Evolutionary conservation across 2,329 filamentous ascomycete species (phyloP).

Genomic region (Rutstroemia sp.): DNA sequence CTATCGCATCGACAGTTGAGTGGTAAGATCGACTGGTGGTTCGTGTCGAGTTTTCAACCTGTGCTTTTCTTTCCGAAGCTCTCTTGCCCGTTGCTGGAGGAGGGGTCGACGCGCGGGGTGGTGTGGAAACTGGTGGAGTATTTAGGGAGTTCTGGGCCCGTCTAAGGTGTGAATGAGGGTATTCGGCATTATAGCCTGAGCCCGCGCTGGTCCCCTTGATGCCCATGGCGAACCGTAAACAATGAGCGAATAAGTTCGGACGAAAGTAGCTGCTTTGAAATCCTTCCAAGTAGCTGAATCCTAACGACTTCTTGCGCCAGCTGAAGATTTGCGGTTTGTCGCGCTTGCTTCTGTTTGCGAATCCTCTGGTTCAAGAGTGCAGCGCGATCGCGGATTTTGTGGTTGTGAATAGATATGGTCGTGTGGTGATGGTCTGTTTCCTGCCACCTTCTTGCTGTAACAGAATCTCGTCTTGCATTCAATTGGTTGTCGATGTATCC

Average conservation of each 20-base stretch:
- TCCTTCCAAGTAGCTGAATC: not conserved
- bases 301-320: not conserved
- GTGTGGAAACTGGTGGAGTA: slow-evolving; percentile 24
- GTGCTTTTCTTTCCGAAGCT: slow-evolving; percentile 24
- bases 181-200: slow-evolving; percentile 14
- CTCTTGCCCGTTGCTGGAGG: slow-evolving; percentile 25
- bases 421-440: slow-evolving; percentile 6
- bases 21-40: slow-evolving; percentile 15
- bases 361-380: not conserved
- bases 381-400: slow-evolving; percentile 6
- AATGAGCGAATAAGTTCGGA: slow-evolving; percentile 1
- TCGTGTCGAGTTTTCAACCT: slow-evolving; percentile 16
- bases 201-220: slow-evolving; percentile 23
- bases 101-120: slow-evolving; percentile 28
- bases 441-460: slow-evolving; percentile 3
- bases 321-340: not conserved
- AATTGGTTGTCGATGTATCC: slow-evolving; percentile 1
- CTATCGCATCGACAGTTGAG: slow-evolving; percentile 28
- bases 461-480: slow-evolving; percentile 1
- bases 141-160: slow-evolving; percentile 22
- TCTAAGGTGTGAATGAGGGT: slow-evolving; percentile 18
- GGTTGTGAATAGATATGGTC: not conserved
- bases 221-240: slow-evolving; percentile 19
- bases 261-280: not conserved
- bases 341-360: not conserved